A percentile compares a stretch with the other conserved stretches of the same genome.
Evolutionary conservation across 768 basidiomycete genomes (phyloP).

Genomic region (Collybia sp.): DNA sequence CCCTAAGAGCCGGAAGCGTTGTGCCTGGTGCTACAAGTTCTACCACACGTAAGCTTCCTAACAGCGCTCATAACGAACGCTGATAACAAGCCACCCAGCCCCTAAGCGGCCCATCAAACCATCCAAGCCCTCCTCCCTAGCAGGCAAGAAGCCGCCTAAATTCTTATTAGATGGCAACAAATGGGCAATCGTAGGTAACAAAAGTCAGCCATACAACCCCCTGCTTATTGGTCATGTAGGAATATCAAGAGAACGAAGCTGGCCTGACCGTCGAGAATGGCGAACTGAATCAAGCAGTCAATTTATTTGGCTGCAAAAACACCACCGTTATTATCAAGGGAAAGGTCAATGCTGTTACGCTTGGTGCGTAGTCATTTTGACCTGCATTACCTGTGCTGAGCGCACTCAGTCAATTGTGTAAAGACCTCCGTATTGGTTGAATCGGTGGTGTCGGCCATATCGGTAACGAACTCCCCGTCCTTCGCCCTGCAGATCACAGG

Average conservation of each 20-base stretch:
- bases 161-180: slow-evolving; percentile 88
- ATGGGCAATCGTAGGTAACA: slow-evolving; percentile 76
- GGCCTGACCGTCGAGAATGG: slow-evolving; percentile 69
- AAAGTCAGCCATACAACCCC: background rate
- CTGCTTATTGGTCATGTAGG: slow-evolving; percentile 40
- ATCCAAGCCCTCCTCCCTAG: slow-evolving; percentile 76
- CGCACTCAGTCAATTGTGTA: slow-evolving; percentile 68
- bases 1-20: slow-evolving; percentile 62
- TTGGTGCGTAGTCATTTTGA: slow-evolving; percentile 48
- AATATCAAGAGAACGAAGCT: slow-evolving; percentile 84
- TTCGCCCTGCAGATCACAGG: slow-evolving; percentile 93
- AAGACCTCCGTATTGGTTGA: slow-evolving; percentile 88
- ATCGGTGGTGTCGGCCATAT: slow-evolving; percentile 88
- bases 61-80: background rate
- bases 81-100: slow-evolving; percentile 14
- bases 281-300: slow-evolving; percentile 79
- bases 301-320: slow-evolving; percentile 88
- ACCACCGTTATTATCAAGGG: slow-evolving; percentile 80
- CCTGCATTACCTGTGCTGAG: slow-evolving; percentile 2
- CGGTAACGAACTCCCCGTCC: slow-evolving; percentile 87
- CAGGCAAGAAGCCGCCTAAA: slow-evolving; percentile 90
- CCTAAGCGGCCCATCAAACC: slow-evolving; percentile 74
- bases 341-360: slow-evolving; percentile 90
- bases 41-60: slow-evolving; percentile 18
- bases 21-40: slow-evolving; percentile 33